Conservation (phyloP, 1,139 yeast genomes). For the Taiozyma sp. region DNA sequence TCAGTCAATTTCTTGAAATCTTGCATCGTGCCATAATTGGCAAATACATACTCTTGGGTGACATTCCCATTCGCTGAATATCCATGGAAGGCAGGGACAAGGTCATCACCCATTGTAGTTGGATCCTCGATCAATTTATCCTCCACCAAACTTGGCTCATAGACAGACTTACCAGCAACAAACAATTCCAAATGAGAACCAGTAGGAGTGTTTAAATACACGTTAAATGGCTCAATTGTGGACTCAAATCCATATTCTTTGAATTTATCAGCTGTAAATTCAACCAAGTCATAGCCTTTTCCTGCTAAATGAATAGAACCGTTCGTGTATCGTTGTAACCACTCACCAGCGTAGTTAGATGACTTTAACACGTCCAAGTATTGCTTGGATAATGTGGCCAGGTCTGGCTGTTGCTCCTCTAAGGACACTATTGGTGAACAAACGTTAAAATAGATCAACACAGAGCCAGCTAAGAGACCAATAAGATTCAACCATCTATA, state of each 20-base stretch:
- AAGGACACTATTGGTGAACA: neutral
- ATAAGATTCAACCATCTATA: neutral
- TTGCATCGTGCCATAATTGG: constrained; percentile 54
- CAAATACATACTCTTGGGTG: constrained; percentile 53
- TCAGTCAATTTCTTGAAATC: constrained; percentile 45
- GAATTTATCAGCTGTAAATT: constrained; percentile 62
- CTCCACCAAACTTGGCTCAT: constrained; percentile 64
- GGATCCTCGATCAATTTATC: constrained; percentile 70
- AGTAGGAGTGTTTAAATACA: constrained; percentile 58
- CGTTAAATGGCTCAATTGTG: constrained; percentile 52
- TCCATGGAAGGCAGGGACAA: constrained; percentile 63
- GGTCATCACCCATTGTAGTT: constrained; percentile 48
- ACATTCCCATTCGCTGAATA: constrained; percentile 68
- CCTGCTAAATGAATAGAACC: constrained; percentile 69
- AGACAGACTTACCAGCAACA: constrained; percentile 34
- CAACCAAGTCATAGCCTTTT: constrained; percentile 54
- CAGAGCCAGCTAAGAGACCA: neutral
- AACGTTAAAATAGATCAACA: neutral
- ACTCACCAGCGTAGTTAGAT: constrained; percentile 46
- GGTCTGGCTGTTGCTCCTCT: neutral
- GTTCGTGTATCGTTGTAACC: constrained; percentile 52
- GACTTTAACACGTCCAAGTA: constrained; percentile 36
- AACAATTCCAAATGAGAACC: constrained; percentile 46
- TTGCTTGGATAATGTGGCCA: constrained; percentile 9
- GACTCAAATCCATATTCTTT: constrained; percentile 56